Conservation (phyloP, 768 basidiomycete species). For the Boletus subcaerulescens region DNA sequence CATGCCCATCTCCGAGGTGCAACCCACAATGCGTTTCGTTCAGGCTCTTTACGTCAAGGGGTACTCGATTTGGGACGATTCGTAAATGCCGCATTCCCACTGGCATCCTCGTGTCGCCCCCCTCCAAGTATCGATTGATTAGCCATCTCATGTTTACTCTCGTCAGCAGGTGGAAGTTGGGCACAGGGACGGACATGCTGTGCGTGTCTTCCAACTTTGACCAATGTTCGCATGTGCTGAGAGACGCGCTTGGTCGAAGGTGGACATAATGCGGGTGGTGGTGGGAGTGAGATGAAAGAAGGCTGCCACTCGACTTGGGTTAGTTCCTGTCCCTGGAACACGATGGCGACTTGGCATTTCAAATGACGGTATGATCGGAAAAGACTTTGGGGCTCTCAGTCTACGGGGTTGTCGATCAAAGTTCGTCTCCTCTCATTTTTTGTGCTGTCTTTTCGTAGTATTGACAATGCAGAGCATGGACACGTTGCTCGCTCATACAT, state of each 20-base stretch:
- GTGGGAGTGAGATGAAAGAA: background rate
- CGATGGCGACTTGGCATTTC: too few species aligned
- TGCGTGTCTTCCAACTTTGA: constrained; percentile 45
- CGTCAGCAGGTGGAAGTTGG: constrained; percentile 30
- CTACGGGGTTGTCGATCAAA: too few species aligned
- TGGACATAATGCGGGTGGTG: background rate
- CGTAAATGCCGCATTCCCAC: constrained; percentile 15
- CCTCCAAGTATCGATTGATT: constrained; percentile 43
- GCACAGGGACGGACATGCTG: constrained; percentile 51
- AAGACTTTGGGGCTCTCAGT: too few species aligned
- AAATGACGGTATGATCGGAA: too few species aligned
- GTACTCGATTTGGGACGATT: constrained; percentile 52
- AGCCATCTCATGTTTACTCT: constrained; percentile 45
- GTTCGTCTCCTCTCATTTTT: too few species aligned
- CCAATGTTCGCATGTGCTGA: constrained; percentile 20
- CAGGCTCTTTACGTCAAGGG: constrained; percentile 44
- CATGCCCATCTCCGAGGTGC: constrained; percentile 16
- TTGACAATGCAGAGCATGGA: too few species aligned
- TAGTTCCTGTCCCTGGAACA: background rate
- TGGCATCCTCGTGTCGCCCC: constrained; percentile 38
- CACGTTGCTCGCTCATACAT: too few species aligned
- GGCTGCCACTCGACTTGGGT: too few species aligned
- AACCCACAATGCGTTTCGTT: constrained; percentile 11
- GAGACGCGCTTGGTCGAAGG: background rate
- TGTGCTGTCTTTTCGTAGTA: too few species aligned